These are phyloP conservation scores for Rhizophagus sp. DNA, from an alignment of 192 early-diverging fungal species.

Conservation along the genomic window DNA sequence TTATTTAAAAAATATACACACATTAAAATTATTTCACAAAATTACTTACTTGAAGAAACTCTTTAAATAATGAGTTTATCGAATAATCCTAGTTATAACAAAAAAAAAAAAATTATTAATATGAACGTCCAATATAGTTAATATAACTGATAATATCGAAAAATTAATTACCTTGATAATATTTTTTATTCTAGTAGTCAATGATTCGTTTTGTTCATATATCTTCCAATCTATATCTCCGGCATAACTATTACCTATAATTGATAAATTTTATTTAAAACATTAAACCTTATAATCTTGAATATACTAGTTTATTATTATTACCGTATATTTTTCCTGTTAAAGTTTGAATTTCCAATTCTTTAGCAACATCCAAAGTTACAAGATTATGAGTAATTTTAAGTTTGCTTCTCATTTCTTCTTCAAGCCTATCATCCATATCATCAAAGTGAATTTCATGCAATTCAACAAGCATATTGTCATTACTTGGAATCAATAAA, in stretches of 20 bases:
- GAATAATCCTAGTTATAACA: background rate
- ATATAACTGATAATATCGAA: background rate
- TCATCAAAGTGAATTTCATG: background rate
- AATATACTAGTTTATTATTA: background rate
- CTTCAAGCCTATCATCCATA: background rate
- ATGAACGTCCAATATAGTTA: background rate
- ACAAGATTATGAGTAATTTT: background rate
- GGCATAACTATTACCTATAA: background rate
- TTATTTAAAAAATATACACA: background rate
- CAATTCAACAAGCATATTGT: background rate
- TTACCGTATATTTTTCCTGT: background rate
- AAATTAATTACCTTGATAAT: background rate
- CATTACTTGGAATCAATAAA: background rate
- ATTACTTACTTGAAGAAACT: background rate
- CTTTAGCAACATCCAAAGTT: background rate
- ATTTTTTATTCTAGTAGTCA: background rate
- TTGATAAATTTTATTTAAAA: background rate
- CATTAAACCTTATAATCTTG: background rate
- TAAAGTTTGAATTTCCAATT: background rate
- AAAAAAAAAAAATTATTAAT: background rate
- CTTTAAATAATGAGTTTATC: background rate
- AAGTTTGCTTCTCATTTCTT: background rate
- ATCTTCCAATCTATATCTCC: background rate
- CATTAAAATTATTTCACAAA: background rate
- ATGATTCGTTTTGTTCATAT: background rate